phyloP scores from a whole-genome alignment of 768 basidiomycete species.

The Auriscalpium vulgare region DNA sequence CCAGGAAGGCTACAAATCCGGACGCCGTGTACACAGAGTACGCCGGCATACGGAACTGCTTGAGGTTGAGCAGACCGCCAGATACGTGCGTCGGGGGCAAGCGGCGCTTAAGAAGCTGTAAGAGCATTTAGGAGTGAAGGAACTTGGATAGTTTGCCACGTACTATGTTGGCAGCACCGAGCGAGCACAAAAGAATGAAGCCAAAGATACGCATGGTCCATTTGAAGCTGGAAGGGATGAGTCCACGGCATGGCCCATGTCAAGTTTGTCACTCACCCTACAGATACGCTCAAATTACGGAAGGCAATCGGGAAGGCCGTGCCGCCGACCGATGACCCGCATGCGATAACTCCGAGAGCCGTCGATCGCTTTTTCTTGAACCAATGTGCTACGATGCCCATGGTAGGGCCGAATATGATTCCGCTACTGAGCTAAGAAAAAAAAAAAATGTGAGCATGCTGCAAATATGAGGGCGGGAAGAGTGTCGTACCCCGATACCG shows the following conservation, averaged over 20 bases:
- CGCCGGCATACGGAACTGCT: slow-evolving; percentile 39
- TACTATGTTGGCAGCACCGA: slow-evolving; percentile 50
- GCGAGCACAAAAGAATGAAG: slow-evolving; percentile 45
- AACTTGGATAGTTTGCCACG: slow-evolving; percentile 4
- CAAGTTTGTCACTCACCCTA: slow-evolving; percentile 35
- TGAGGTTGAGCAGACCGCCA: slow-evolving; percentile 58
- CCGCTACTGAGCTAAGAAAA: slow-evolving; percentile 29
- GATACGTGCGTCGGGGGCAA: slow-evolving; percentile 44
- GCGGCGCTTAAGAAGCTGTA: slow-evolving; percentile 29
- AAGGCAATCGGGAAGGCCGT: slow-evolving; percentile 57
- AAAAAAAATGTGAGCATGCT: background rate
- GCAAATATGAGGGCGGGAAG: background rate
- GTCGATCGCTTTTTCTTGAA: slow-evolving; percentile 50
- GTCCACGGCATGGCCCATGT: background rate
- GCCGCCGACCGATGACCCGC: slow-evolving; percentile 65
- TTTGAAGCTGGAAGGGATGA: slow-evolving; percentile 40
- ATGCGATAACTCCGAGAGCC: slow-evolving; percentile 54
- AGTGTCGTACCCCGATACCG: slow-evolving; percentile 45
- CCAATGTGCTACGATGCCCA: slow-evolving; percentile 64
- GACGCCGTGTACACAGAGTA: slow-evolving; percentile 55
- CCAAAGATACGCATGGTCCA: slow-evolving; percentile 73
- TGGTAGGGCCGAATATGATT: slow-evolving; percentile 52
- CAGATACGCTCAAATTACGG: slow-evolving; percentile 41
- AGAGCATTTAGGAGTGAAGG: slow-evolving; percentile 14
- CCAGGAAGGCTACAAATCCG: slow-evolving; percentile 51